Evolutionary conservation across 176 grass and related monocot genomes (phyloP).

Genomic region (Microstegium vimineum): DNA sequence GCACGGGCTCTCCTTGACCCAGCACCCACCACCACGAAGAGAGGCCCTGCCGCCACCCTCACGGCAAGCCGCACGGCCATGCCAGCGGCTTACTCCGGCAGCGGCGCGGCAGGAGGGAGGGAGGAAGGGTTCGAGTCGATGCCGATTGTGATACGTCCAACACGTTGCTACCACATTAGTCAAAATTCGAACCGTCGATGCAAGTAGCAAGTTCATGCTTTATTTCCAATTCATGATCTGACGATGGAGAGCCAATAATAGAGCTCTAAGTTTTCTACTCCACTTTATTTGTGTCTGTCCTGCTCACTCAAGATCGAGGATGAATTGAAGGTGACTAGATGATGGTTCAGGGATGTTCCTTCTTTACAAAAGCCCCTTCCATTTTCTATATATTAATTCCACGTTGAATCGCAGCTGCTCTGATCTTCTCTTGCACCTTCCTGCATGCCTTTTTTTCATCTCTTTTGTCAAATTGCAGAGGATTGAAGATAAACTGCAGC

Average conservation of each 20-base stretch:
- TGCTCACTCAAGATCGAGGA: not conserved
- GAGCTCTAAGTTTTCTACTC: not conserved
- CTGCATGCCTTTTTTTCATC: too few relatives aligned
- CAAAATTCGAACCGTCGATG: not conserved
- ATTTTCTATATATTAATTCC: not conserved
- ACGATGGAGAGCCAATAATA: not conserved
- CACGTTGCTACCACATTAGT: not conserved
- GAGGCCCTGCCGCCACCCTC: too few relatives aligned
- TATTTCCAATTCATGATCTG: not conserved
- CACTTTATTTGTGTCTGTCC: not conserved
- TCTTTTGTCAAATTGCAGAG: not conserved
- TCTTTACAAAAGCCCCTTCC: not conserved
- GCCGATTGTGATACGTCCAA: not conserved
- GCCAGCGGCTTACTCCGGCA: too few relatives aligned
- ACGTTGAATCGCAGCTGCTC: not conserved
- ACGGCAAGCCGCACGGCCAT: too few relatives aligned
- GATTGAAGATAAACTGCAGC: not conserved
- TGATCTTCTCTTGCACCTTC: not conserved
- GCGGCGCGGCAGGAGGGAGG: too few relatives aligned
- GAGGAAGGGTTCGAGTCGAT: too few relatives aligned
- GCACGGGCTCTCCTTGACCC: too few relatives aligned
- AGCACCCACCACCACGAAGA: too few relatives aligned
- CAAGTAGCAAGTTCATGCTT: not conserved
- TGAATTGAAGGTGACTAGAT: constrained; percentile 8
- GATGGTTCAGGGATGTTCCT: not conserved